Base-by-base conservation (phyloP, 106 monocot species). In the Acanthochlamys bracteata region DNA sequence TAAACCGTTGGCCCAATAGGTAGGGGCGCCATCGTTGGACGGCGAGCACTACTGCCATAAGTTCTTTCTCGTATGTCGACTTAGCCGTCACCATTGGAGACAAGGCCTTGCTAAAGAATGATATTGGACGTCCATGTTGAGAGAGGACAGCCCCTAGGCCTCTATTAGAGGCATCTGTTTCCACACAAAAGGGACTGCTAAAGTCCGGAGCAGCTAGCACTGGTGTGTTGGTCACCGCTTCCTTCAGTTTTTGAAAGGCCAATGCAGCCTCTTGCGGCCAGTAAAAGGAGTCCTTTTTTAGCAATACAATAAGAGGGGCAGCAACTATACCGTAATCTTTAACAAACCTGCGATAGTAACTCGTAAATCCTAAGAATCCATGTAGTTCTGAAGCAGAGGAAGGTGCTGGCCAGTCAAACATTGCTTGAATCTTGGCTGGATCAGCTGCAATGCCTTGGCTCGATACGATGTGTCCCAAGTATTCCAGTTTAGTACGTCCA, bases 11-110 rank as follows among this genome's bases (percentile, higher is more conserved):
- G 7, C 66, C 52, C 9, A 67, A 15, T 10, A 67, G 54, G 26
- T 67, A 67, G 8, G 22, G 52, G 4, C 66, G 10, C 66, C 66
- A 67, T 53, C 39, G 4, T n/a, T 8, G 51, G 16, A 67, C 27
- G 9, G 54, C 51, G 2, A 54, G 9, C 8, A 39, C 20, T 12
- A 67, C 15, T 2, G 55, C 49, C 16, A 54, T n/a, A n/a, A 67
- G 20, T 33, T 67, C 66, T 16, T 54, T 53, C 15, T 53, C 66
- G 17, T 67, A 67, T 11, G 66, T 54, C 20, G 65, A 46, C 11
- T 10, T 9, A 13, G 14, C 3, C 4, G 4, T 0, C 13, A 24
- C 17, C 2, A 9, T 8, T 10, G 1, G 14, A 46, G 51, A 25
- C 17, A 67, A 10, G 4, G 24, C 9, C 15, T 15, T 8, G 4